phyloP scores from a whole-genome alignment of 768 basidiomycete genomes.

The Mycena chlorophos region DNA sequence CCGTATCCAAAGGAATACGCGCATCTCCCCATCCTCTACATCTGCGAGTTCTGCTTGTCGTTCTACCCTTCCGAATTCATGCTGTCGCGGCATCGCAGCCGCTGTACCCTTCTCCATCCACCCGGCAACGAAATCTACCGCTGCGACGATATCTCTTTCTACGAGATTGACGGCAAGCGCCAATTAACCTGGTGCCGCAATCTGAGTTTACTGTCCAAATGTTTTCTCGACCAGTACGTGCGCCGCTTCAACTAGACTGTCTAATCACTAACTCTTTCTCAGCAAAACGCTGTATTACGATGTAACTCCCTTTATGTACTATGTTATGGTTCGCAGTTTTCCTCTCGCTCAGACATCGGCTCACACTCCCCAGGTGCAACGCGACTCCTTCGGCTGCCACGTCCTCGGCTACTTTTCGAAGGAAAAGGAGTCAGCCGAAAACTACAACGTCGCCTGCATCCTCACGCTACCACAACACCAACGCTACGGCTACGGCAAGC shows the following conservation, averaged over 20 bases:
- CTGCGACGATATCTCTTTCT: conserved; percentile 94
- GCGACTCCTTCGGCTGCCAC: conserved; percentile 90
- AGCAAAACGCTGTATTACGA: conserved; percentile 99
- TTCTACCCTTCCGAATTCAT: conserved; percentile 91
- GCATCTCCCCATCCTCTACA: conserved; percentile 90
- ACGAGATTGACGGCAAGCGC: conserved; percentile 96
- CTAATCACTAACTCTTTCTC: conserved; percentile 19
- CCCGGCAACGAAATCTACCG: conserved; percentile 99
- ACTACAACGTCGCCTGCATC: conserved; percentile 99
- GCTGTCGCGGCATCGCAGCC: conserved; percentile 86
- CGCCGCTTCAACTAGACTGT: conserved; percentile 15
- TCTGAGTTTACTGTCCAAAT: conserved; percentile 93
- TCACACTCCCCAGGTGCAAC: conserved; percentile 54
- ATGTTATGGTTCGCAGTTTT: conserved; percentile 79
- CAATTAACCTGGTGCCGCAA: conserved; percentile 97
- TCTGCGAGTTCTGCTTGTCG: conserved; percentile 97
- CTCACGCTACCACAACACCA: conserved; percentile 98
- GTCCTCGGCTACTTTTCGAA: conserved; percentile 98
- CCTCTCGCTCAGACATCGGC: conserved; percentile 1
- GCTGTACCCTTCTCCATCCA: conserved; percentile 90
- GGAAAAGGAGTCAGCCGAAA: conserved; percentile 97
- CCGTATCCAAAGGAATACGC: conserved; percentile 99
- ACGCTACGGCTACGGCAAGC: conserved; percentile 91
- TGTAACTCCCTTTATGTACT: conserved; percentile 99
- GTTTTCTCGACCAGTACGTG: conserved; percentile 95